Percentiles rank a stretch among this genome's conserved stretches.
Evolutionary conservation across 2,329 filamentous ascomycete genomes (phyloP).

Genomic region (Pyrenochaeta sp.): DNA sequence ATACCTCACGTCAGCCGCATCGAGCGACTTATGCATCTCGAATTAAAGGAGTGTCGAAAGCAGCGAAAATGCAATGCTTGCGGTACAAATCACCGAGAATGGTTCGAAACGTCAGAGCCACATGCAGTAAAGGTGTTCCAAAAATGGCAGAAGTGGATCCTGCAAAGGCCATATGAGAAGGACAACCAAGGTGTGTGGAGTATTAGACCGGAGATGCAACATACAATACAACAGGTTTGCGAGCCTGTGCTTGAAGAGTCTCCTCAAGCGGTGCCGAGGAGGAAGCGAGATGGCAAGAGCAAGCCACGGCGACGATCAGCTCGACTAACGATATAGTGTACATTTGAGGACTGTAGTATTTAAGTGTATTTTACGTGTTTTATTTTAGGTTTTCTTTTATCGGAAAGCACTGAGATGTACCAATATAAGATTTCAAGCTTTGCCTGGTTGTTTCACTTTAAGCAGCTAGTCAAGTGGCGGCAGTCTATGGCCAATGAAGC

Average conservation of each 20-base stretch:
- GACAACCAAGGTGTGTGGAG: conserved; percentile 3
- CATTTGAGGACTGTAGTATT: too few species aligned
- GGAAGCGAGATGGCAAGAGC: background rate
- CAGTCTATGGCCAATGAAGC: too few species aligned
- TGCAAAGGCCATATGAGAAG: conserved; percentile 16
- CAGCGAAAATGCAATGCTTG: conserved; percentile 74
- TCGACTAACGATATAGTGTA: background rate
- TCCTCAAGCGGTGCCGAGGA: too few species aligned
- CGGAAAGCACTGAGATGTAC: too few species aligned
- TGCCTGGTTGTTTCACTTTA: too few species aligned
- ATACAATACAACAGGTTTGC: conserved; percentile 1
- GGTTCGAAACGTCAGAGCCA: conserved; percentile 74
- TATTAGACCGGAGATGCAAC: conserved; percentile 8
- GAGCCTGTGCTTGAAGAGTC: background rate
- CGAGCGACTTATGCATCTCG: conserved; percentile 84
- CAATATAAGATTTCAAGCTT: too few species aligned
- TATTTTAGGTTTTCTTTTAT: too few species aligned
- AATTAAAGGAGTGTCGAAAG: conserved; percentile 67
- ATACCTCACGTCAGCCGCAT: conserved; percentile 84
- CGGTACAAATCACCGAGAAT: conserved; percentile 82
- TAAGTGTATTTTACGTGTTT: too few species aligned
- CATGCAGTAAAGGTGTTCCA: conserved; percentile 13
- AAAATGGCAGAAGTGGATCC: conserved; percentile 24
- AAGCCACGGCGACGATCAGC: background rate
- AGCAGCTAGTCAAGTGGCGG: too few species aligned